Evolutionary conservation across 345 rosid genomes (phyloP).

Genomic region (Mangifera indica): DNA sequence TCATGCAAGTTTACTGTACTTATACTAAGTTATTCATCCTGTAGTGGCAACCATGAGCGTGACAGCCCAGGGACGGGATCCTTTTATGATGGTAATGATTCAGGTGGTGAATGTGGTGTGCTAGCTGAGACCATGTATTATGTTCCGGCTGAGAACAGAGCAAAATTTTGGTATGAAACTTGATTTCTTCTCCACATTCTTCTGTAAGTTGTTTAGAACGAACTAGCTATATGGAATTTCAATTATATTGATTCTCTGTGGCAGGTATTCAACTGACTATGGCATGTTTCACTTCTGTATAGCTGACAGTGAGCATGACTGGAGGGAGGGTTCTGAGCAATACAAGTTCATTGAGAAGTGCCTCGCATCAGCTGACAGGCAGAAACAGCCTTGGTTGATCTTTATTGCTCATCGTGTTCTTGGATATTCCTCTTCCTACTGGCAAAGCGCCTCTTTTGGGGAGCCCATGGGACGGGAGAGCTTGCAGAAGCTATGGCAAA

Average conservation of each 20-base stretch:
- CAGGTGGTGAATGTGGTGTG: conserved; percentile 74
- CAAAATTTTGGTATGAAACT: conserved; percentile 41
- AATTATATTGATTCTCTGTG: not conserved
- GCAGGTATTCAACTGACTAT: conserved; percentile 69
- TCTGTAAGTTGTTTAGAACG: too few relatives aligned
- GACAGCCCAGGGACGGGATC: conserved; percentile 42
- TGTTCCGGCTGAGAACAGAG: conserved; percentile 64
- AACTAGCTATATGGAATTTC: too few relatives aligned
- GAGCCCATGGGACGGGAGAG: conserved; percentile 80
- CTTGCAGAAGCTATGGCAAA: conserved; percentile 83
- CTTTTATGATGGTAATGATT: conserved; percentile 44
- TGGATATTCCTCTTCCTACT: conserved; percentile 59
- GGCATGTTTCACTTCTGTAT: conserved; percentile 84
- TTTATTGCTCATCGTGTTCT: conserved; percentile 76
- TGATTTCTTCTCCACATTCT: not conserved
- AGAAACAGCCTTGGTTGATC: conserved; percentile 82
- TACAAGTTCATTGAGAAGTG: conserved; percentile 61
- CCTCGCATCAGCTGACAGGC: conserved; percentile 69
- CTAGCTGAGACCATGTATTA: conserved; percentile 65
- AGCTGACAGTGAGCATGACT: conserved; percentile 80
- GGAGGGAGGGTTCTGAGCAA: conserved; percentile 81
- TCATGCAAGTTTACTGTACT: not conserved
- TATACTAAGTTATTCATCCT: not conserved
- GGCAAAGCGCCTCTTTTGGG: conserved; percentile 61
- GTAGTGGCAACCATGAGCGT: conserved; percentile 43